Evolutionary conservation across 129 eudicot species (phyloP), one percentile per base, ranked within the genome.

Genomic region (Sambucus nigra): DNA sequence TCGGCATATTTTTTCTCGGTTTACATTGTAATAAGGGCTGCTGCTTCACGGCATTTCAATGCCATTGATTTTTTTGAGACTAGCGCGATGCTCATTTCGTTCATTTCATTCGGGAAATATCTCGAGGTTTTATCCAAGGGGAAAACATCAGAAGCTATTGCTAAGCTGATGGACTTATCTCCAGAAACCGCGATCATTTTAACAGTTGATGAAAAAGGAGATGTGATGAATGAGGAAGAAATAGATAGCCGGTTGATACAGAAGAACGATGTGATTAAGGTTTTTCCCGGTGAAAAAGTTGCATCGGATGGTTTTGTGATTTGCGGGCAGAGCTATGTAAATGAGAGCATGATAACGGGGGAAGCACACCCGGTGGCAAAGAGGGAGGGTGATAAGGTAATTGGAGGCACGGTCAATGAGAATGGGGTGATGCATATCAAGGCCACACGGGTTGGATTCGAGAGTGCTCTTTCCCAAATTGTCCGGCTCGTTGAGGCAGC

Each of bases 31-130:
- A 17, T 78, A 32, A 45, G 67, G 57, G 77, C 85, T 1, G 41
- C 58, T 24, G 13, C 57, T 22, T 78, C 80, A 25, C 59, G 38
- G 17, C 24, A 31, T 15, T 78, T 69, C 26, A 75, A 73, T 54
- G 80, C 76, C 27, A 63, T 67, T 22, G 85, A 78, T 69, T 78
- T 78, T 41, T 78, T 78, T 6, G 79, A 73, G 65, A 73, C 79
- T 27, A 73, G 79, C 50, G 58, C 79, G 4, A 68, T 73, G 79
- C 60, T 73, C 51, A 73, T 73, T 53, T 57, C 79, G 15, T 73
- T 73, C 60, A 73, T 73, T 51, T 65, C 63, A 27, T 27, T 73
- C 18, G 79, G 79, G 15, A 67, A 73, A 32, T 73, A 67, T 26
- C 44, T 73, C 51, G 74, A 73, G 58, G 58, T 69, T 31, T 50